These are phyloP conservation scores for Coemansia pectinata DNA, from an alignment of 192 early-diverging fungal species.

Conservation along the genomic window DNA sequence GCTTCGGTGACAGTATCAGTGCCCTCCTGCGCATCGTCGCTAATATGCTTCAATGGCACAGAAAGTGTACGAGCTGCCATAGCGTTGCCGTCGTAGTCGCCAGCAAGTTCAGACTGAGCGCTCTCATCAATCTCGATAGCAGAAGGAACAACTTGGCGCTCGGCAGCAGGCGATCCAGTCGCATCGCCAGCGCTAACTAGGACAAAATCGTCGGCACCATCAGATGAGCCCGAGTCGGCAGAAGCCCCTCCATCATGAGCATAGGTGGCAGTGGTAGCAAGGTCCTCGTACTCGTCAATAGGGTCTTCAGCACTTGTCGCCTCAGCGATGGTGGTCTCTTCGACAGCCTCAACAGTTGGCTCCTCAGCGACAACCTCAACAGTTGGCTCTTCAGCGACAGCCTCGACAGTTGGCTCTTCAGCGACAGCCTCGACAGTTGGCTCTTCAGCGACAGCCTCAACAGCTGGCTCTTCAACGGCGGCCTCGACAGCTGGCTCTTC, in stretches of 20 bases:
- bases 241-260: background rate
- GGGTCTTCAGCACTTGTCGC: background rate
- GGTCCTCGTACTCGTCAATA: background rate
- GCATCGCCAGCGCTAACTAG: constrained; percentile 5
- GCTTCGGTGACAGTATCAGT: background rate
- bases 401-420: constrained; percentile 4
- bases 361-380: background rate
- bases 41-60: background rate
- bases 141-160: background rate
- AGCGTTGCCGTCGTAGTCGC: background rate
- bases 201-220: background rate
- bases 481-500: background rate
- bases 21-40: background rate
- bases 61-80: background rate
- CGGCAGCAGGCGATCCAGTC: background rate
- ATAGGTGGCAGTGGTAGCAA: background rate
- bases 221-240: background rate
- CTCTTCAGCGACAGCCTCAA: background rate
- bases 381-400: background rate
- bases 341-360: background rate
- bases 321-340: background rate
- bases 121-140: background rate
- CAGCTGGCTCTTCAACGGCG: background rate
- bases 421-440: background rate
- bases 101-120: background rate